Base-by-base conservation (phyloP, 345 rosid species). In the Syzygium grande region DNA sequence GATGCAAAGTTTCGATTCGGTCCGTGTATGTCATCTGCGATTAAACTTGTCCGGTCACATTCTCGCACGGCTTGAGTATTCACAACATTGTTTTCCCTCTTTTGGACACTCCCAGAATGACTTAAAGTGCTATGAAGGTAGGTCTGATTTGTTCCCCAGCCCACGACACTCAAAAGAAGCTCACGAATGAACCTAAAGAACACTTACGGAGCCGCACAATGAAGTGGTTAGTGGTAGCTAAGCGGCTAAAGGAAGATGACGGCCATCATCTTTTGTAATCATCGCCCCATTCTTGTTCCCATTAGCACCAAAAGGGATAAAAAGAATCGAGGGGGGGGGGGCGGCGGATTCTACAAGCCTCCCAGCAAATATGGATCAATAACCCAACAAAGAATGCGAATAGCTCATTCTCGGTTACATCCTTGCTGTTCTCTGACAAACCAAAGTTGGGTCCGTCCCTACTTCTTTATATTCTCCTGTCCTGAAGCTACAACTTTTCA, bases 321-420 rank as follows among this genome's bases (percentile, higher is more conserved):
- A 8, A 61, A 49, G 43, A 61, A 25, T 38, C 3, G 49, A 53
- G 55, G 30, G 56, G 90, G 30, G 87, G 90, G 55, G 30, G 56
- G 90, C 22, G 87, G 90, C 95, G 90, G 91, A 90, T 86, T 84
- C 89, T 86, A 52, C 95, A 73, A 73, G 83, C 83, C 49, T 73
- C 90, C 43, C 87, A 56, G 46, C 59, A 52, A 73, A 84, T 16
- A 52, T 34, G 19, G 27, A 51, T 29, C 49, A 9, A 52, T 86
- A 55, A 68, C 25, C 88, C 41, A 79, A 88, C 89, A 86, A 88
- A 49, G 68, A 10, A 53, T 49, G 22, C 84, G 89, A 59, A 88
- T 87, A 89, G 86, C 83, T 73, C 38, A 21, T 87, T 68, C 79
- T 65, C 38, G 79, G 43, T 65, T 30, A 65, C 79, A 30, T 30